Evolutionary conservation across 2,329 filamentous ascomycete species (phyloP).

Genomic region (Hymenoscyphus occultus): DNA sequence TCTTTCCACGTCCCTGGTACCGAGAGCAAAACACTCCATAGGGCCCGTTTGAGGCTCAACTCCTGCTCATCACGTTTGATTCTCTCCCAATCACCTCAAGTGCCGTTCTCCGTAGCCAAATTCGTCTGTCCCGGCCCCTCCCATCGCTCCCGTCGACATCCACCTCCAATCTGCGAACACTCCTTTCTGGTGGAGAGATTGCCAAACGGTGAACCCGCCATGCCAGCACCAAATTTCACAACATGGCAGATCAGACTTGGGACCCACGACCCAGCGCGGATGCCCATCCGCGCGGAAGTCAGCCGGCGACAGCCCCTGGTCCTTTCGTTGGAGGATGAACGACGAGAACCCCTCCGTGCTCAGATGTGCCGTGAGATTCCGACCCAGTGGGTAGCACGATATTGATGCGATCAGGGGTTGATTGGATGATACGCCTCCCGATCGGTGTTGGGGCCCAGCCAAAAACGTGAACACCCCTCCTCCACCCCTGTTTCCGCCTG

Average conservation of each 20-base stretch:
- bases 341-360: not conserved
- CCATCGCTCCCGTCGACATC: slow-evolving; percentile 4
- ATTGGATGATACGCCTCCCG: not conserved
- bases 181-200: slow-evolving; percentile 4
- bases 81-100: slow-evolving; percentile 5
- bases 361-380: slow-evolving; percentile 2
- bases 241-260: slow-evolving; percentile 6
- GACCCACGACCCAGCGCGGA: slow-evolving; percentile 6
- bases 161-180: slow-evolving; percentile 4
- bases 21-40: not conserved
- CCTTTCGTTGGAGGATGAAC: not conserved
- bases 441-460: not conserved
- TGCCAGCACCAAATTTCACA: slow-evolving; percentile 5
- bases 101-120: slow-evolving; percentile 5
- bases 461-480: slow-evolving; percentile 4
- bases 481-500: slow-evolving; percentile 2
- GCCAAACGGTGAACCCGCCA: slow-evolving; percentile 2
- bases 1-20: slow-evolving; percentile 5
- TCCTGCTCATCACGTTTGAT: not conserved
- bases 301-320: not conserved
- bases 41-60: not conserved
- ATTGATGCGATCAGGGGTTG: not conserved
- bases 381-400: not conserved
- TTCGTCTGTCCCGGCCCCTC: not conserved
- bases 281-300: slow-evolving; percentile 5